These are phyloP conservation scores for Cokeromyces recurvatus DNA, from an alignment of 371 early-diverging fungal species.

Conservation along the genomic window DNA sequence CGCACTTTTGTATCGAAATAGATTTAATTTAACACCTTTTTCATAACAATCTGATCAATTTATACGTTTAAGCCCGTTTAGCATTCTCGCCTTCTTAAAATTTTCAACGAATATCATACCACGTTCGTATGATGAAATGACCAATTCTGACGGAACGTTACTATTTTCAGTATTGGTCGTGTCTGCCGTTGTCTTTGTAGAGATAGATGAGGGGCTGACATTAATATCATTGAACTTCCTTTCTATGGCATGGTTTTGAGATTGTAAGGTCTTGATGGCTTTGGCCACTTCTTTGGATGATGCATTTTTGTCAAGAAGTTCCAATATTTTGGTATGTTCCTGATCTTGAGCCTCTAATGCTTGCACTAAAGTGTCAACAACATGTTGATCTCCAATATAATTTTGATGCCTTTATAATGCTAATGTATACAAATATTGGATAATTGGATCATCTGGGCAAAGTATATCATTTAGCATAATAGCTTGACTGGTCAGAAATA, in stretches of 20 bases:
- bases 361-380: constrained; percentile 10
- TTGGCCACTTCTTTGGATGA: constrained; percentile 17
- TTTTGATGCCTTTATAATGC: constrained; percentile 6
- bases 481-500: constrained; percentile 3
- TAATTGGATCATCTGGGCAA: constrained; percentile 17
- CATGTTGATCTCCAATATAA: constrained; percentile 17
- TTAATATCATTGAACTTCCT: constrained; percentile 13
- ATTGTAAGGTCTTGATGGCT: constrained; percentile 19
- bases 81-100: too few species aligned
- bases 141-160: too few species aligned
- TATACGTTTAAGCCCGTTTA: too few species aligned
- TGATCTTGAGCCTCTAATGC: constrained; percentile 16
- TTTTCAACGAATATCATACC: too few species aligned
- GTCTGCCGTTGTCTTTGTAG: constrained; percentile 12
- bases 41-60: too few species aligned
- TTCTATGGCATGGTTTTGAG: constrained; percentile 16
- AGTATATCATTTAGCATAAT: constrained; percentile 7
- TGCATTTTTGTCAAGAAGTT: constrained; percentile 16
- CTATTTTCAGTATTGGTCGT: too few species aligned
- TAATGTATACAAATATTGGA: constrained; percentile 16
- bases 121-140: too few species aligned
- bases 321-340: constrained; percentile 19
- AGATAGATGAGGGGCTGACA: constrained; percentile 11
- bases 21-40: too few species aligned
- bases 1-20: too few species aligned